Evolutionary conservation across 83 land plant genomes (phyloP), one percentile per base, ranked within the genome.

Genomic region (Thuja plicata): DNA sequence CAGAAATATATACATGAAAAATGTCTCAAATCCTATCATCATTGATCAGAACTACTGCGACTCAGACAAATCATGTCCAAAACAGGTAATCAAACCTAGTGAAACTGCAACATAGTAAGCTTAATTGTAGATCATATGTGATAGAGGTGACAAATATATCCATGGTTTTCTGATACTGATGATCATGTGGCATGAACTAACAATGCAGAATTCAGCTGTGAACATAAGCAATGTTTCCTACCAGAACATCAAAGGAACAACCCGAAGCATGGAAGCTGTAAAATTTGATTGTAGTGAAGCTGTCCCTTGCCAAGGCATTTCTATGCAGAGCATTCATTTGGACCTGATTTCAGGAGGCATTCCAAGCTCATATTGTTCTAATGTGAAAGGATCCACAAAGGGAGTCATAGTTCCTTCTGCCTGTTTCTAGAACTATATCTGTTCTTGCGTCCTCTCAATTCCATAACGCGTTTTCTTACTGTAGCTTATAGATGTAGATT

Each of bases 21-120:
- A 94, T 54, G 96, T 94, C n/a, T 70, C 62, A 12, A 92, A 94
- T 80, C 97, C 97, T 5, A 96, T 96, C 50, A 95, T 95, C 57
- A 92, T 96, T 15, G 95, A 96, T 52, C 97, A 96, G 87, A 78
- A 94, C 78, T 96, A 96, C 60, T 96, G 97, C 50, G 97, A 96
- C 86, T 89, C 94, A 52, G 48, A 84, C 4, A 88, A 88, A 32
- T 93, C 94, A 85, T 95, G 96, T 89, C 45, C 73, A 57, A 62
- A 92, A 86, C 90, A 92, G 92, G 96, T 94, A 76, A 8, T 76
- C 3, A 35, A 34, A 30, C 10, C 35, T 8, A 32, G 45, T 43
- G 45, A 38, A 38, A 38, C 40, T 27, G 6, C 7, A 71, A 71
- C 3, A n/a, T 55, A 17, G 62, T 55, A 16, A 55, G 62, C 17